phyloP scores from a whole-genome alignment of 306 rosid species.

The Fagus crenata region DNA sequence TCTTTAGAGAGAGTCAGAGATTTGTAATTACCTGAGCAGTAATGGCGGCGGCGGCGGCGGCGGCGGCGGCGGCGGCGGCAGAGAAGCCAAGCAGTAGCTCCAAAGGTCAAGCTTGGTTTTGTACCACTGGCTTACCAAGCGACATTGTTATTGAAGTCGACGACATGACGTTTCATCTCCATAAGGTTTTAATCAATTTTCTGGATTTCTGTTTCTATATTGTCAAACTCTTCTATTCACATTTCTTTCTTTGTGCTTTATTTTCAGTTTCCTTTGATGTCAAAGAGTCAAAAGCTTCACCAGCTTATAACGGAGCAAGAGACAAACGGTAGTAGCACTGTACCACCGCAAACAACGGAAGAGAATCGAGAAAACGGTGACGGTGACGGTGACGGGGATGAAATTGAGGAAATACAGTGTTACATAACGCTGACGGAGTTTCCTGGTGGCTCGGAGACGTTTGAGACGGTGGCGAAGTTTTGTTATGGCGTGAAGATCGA shows the following conservation, averaged over 20 bases:
- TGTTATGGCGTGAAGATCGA: constrained; percentile 93
- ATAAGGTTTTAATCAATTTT: constrained; percentile 52
- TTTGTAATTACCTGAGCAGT: too few species aligned
- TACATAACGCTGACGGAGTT: constrained; percentile 59
- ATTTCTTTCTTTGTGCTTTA: background rate
- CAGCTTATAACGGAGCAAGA: constrained; percentile 72
- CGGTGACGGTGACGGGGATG: constrained; percentile 50
- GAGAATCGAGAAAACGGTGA: background rate
- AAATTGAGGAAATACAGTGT: constrained; percentile 71
- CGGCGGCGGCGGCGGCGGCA: constrained; percentile 60
- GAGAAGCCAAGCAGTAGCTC: constrained; percentile 52
- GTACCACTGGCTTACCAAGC: constrained; percentile 93
- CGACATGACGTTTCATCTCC: constrained; percentile 92
- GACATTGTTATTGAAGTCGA: constrained; percentile 87
- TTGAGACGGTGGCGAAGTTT: constrained; percentile 89
- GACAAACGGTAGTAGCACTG: constrained; percentile 17
- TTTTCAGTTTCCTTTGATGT: constrained; percentile 89
- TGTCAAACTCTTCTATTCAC: constrained; percentile 15
- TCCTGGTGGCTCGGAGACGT: constrained; percentile 86
- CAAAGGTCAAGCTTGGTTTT: constrained; percentile 98
- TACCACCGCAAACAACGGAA: constrained; percentile 6
- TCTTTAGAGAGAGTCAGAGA: too few species aligned
- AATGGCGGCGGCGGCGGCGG: constrained; percentile 12
- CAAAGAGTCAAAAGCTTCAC: constrained; percentile 75
- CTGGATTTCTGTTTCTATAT: constrained; percentile 15